These are phyloP conservation scores for Sporopachydermia cereana DNA, from an alignment of 1,139 yeast genomes.

Conservation along the genomic window DNA sequence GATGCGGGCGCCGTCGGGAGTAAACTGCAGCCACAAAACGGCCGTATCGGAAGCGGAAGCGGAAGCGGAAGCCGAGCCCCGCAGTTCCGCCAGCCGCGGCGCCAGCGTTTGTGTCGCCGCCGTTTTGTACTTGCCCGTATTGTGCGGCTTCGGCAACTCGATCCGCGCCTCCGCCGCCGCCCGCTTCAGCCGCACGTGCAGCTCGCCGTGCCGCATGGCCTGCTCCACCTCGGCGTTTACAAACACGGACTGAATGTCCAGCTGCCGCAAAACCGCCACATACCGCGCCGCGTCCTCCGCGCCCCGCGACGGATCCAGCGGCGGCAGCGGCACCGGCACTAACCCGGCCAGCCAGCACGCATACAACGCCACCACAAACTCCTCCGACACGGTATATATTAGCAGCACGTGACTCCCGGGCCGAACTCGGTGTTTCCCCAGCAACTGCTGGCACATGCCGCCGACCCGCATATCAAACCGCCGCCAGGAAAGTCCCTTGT, in stretches of 20 bases:
- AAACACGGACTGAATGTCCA: constrained; percentile 57
- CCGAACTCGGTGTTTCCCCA: constrained; percentile 35
- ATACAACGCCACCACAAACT: constrained; percentile 67
- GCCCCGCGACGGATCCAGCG: constrained; percentile 56
- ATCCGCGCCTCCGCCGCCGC: constrained; percentile 31
- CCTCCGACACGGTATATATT: constrained; percentile 83
- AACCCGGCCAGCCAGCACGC: constrained; percentile 83
- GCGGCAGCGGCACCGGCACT: constrained; percentile 69
- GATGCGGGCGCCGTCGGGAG: constrained; percentile 60
- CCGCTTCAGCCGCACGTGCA: constrained; percentile 52
- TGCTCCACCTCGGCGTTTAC: constrained; percentile 68
- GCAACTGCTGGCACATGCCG: constrained; percentile 51
- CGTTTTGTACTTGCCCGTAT: constrained; percentile 58
- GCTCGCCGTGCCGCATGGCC: constrained; percentile 55
- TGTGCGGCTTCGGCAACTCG: constrained; percentile 45
- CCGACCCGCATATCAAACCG: constrained; percentile 70
- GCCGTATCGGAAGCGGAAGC: constrained; percentile 21
- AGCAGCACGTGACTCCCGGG: constrained; percentile 68
- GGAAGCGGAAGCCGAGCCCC: constrained; percentile 15
- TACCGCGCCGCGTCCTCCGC: constrained; percentile 43
- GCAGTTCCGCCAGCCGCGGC: constrained; percentile 8
- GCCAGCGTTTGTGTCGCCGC: constrained; percentile 27
- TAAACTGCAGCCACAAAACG: constrained; percentile 54
- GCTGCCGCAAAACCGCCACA: constrained; percentile 59
- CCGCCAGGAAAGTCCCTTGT: constrained; percentile 68